Percentiles rank a stretch among this genome's conserved stretches.
Evolutionary conservation across 1,139 yeast species (phyloP).

Genomic region (Kodamaea sp.): DNA sequence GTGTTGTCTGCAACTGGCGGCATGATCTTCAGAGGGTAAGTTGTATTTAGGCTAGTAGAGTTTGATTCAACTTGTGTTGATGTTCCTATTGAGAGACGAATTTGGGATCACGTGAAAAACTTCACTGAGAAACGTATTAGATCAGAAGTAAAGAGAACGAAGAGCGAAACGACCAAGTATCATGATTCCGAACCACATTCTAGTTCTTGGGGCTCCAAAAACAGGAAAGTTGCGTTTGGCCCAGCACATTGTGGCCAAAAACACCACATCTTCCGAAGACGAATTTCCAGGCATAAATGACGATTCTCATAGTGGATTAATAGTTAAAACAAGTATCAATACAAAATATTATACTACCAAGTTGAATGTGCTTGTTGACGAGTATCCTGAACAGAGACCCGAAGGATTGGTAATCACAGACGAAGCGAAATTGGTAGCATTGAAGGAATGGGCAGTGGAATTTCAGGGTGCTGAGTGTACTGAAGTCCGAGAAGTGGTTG

Average conservation of each 20-base stretch:
- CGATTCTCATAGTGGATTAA: conserved; percentile 37
- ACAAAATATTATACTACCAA: conserved; percentile 37
- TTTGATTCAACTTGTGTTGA: no score
- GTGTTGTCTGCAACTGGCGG: conserved; percentile 9
- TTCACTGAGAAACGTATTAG: no score
- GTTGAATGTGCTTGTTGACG: conserved; percentile 40
- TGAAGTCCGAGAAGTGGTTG: conserved; percentile 42
- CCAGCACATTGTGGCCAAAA: conserved; percentile 19
- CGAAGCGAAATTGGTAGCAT: conserved; percentile 15
- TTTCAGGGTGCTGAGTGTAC: conserved; percentile 29
- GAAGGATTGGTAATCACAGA: background rate
- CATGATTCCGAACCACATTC: conserved; percentile 33
- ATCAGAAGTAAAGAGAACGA: no score
- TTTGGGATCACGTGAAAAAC: no score
- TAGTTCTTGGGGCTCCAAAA: conserved; percentile 40
- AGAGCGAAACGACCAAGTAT: no score
- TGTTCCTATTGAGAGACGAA: no score
- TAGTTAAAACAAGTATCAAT: conserved; percentile 26
- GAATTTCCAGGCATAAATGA: conserved; percentile 4
- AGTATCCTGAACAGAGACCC: conserved; percentile 30
- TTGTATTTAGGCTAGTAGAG: no score
- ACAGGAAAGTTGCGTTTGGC: conserved; percentile 39
- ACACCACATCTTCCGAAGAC: conserved; percentile 11
- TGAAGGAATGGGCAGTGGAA: conserved; percentile 33
- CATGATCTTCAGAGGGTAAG: no score